These are phyloP conservation scores for Verticillium dahliae DNA, from an alignment of 2,329 filamentous ascomycete species.

Conservation along the genomic window DNA sequence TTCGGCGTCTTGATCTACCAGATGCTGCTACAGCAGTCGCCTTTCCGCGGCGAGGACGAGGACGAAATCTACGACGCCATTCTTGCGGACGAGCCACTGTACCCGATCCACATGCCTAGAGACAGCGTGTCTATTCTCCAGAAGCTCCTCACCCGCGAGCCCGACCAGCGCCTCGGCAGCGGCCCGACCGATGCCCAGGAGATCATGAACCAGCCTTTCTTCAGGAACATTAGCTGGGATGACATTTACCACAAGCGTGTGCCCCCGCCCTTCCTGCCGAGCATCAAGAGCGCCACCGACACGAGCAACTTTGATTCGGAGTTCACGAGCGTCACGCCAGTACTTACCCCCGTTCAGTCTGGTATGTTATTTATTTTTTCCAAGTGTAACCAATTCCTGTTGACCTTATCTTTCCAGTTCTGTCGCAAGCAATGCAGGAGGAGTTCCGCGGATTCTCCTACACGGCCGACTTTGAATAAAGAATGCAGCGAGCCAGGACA, in stretches of 20 bases:
- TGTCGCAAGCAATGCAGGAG: conserved; percentile 98
- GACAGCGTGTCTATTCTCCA: conserved; percentile 97
- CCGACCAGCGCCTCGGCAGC: conserved; percentile 84
- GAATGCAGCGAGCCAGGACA: neutral
- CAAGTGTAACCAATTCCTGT: neutral
- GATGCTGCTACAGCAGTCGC: conserved; percentile 97
- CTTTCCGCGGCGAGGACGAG: conserved; percentile 97
- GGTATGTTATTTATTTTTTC: conserved; percentile 53
- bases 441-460: conserved; percentile 99
- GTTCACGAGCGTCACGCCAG: conserved; percentile 96
- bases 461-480: conserved; percentile 78
- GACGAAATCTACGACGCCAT: conserved; percentile 99
- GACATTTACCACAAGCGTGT: conserved; percentile 96
- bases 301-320: conserved; percentile 99
- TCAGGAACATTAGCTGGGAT: conserved; percentile 96
- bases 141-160: conserved; percentile 92
- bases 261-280: conserved; percentile 80
- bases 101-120: conserved; percentile 97
- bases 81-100: conserved; percentile 91
- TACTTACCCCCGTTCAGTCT: conserved; percentile 93
- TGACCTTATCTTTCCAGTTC: conserved; percentile 47
- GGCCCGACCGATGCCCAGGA: conserved; percentile 97
- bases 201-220: conserved; percentile 98
- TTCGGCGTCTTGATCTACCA: conserved; percentile 99
- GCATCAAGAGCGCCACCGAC: conserved; percentile 86